These are phyloP conservation scores for Colletotrichum abscissum DNA, from an alignment of 2,329 filamentous ascomycete species.

Conservation along the genomic window DNA sequence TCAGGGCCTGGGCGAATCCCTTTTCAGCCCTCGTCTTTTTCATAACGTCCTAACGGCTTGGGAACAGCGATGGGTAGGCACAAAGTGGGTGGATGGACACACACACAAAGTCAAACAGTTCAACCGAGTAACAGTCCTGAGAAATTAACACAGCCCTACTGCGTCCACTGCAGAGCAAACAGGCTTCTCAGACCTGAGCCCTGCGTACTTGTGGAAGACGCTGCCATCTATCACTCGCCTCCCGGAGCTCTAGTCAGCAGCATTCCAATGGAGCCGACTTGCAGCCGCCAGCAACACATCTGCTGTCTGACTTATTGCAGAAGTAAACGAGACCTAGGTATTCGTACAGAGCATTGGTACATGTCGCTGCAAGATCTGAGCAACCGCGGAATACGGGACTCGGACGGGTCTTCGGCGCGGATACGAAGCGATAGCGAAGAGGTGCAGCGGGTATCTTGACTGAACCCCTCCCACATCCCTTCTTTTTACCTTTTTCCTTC, in stretches of 20 bases:
- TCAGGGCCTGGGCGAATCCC: background rate
- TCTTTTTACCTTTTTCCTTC: constrained; percentile 7
- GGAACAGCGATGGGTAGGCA: background rate
- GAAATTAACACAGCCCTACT: background rate
- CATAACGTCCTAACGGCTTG: background rate
- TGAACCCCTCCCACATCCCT: constrained; percentile 19
- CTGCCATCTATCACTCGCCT: constrained; percentile 3
- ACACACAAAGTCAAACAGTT: background rate
- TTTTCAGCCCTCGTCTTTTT: background rate
- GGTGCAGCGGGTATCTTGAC: constrained; percentile 17
- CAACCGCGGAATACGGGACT: background rate
- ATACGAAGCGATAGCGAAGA: constrained; percentile 20
- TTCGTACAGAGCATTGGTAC: background rate
- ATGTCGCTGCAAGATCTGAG: background rate
- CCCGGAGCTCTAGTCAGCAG: constrained; percentile 10
- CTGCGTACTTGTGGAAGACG: background rate
- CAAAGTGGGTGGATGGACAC: too few relatives aligned
- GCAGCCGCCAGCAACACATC: constrained; percentile 1
- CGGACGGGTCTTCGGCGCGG: background rate
- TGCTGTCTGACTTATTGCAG: background rate
- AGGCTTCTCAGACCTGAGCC: background rate
- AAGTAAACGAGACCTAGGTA: background rate
- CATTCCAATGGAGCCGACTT: background rate
- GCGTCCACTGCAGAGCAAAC: background rate
- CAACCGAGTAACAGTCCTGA: background rate